Evolutionary conservation across 352 stramenopile species (phyloP).

Genomic region (Blastocystis sp.): DNA sequence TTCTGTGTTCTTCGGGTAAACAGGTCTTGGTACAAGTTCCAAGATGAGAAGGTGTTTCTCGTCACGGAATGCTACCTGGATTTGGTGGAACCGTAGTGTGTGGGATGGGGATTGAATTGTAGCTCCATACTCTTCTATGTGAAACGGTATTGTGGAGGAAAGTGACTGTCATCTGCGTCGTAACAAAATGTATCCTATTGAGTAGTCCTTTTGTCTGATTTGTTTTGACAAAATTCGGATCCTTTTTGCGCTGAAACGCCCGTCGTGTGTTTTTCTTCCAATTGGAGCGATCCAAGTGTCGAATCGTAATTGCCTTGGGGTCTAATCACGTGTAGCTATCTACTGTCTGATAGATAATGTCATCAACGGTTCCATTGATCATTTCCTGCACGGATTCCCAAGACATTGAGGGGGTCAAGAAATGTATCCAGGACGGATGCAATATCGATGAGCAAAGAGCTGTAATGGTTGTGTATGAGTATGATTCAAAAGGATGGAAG

Average conservation of each 20-base stretch:
- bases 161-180: constrained; percentile 10
- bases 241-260: not conserved
- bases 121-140: too few species aligned
- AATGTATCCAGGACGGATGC: constrained; percentile 14
- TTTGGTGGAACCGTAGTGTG: not conserved
- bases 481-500: not conserved
- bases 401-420: constrained; percentile 27
- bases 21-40: not conserved
- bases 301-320: not conserved
- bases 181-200: not conserved
- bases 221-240: not conserved
- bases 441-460: constrained; percentile 31
- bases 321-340: not conserved
- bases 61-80: not conserved
- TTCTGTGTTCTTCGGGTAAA: not conserved
- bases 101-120: too few species aligned
- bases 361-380: constrained; percentile 12
- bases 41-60: not conserved
- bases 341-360: not conserved
- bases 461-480: not conserved
- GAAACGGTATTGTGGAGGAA: not conserved
- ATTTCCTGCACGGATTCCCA: constrained; percentile 6
- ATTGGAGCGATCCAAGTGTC: not conserved
- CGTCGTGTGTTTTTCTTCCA: constrained; percentile 16
- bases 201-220: not conserved